Evolutionary conservation across 257 asterid genomes (phyloP), one percentile per base, ranked within the genome.

Genomic region (Solanum etuberosum): DNA sequence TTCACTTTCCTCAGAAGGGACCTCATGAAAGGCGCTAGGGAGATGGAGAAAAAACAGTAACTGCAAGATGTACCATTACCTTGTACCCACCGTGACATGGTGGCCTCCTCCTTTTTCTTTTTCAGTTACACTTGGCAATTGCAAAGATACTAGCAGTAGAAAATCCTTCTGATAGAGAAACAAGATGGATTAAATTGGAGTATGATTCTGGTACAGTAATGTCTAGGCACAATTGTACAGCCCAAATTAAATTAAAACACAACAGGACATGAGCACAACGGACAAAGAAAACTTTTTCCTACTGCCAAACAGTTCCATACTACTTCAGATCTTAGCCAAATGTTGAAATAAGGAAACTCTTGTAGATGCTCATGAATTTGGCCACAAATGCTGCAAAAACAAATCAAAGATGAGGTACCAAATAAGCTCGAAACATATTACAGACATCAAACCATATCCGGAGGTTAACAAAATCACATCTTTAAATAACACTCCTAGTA

Each of bases 331-430:
- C 18, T 93, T 91, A 95, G 87, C 99, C 99, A 85, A 97, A 95
- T 54, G 98, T 95, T 88, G 95, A 95, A 27, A 95, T 93, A 90
- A 97, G 99, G 94, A 95, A 97, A 63, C 95, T 95, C 90, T 93
- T 97, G 91, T 95, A 97, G 90, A 95, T 89, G 95, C 99, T 97
- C 99, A 97, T 97, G 91, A 97, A 95, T 92, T 97, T 97, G 88
- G 99, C 99, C 86, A 97, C 98, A 86, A 97, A 97, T 54, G 99
- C 99, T 95, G 99, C 95, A 90, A 89, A 13, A 13, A 84, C 89
- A 37, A 51, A 89, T 83, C 57, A 80, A 85, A 85, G 43, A 73
- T 85, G 87, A 88, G 7, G 35, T 9, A 59, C 48, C 10, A n/a
- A 83, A 78, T 80, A 59, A 80, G 65, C 84, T 80, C 40, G 3